phyloP scores from a whole-genome alignment of 495 filamentous ascomycete genomes.

The Penicillium coffeae region DNA sequence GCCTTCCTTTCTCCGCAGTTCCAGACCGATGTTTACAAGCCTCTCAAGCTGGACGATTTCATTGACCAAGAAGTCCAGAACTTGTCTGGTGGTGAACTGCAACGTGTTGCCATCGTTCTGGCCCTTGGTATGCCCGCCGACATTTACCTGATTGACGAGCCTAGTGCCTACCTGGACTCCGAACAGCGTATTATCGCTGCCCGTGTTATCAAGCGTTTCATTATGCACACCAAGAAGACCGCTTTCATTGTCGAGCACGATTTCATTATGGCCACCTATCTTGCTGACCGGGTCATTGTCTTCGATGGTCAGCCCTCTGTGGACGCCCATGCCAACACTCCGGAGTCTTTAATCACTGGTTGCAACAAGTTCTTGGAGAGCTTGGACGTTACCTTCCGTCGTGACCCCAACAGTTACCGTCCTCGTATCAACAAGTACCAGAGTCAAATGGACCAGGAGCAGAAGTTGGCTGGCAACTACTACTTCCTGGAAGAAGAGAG shows the following conservation, averaged over 20 bases:
- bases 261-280: slow-evolving; percentile 99
- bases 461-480: slow-evolving; percentile 91
- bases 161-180: slow-evolving; percentile 90
- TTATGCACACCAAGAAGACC: slow-evolving; percentile 99
- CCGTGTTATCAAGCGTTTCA: slow-evolving; percentile 98
- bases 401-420: slow-evolving; percentile 91
- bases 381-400: slow-evolving; percentile 95
- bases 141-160: slow-evolving; percentile 98
- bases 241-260: slow-evolving; percentile 99
- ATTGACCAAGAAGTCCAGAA: slow-evolving; percentile 99
- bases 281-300: slow-evolving; percentile 96
- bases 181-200: slow-evolving; percentile 98
- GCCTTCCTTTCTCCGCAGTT: slow-evolving; percentile 95
- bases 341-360: slow-evolving; percentile 88
- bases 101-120: slow-evolving; percentile 95
- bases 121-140: slow-evolving; percentile 94
- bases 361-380: slow-evolving; percentile 97
- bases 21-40: slow-evolving; percentile 99
- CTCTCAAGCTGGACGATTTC: slow-evolving; percentile 94
- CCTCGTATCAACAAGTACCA: slow-evolving; percentile 98
- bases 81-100: slow-evolving; percentile 96
- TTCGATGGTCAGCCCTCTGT: slow-evolving; percentile 92
- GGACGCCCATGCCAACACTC: slow-evolving; percentile 79
- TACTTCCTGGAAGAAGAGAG: slow-evolving; percentile 94
- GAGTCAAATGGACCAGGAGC: slow-evolving; percentile 93